Evolutionary conservation across 306 rosid species (phyloP).

Genomic region (Pyrus pyrifolia): DNA sequence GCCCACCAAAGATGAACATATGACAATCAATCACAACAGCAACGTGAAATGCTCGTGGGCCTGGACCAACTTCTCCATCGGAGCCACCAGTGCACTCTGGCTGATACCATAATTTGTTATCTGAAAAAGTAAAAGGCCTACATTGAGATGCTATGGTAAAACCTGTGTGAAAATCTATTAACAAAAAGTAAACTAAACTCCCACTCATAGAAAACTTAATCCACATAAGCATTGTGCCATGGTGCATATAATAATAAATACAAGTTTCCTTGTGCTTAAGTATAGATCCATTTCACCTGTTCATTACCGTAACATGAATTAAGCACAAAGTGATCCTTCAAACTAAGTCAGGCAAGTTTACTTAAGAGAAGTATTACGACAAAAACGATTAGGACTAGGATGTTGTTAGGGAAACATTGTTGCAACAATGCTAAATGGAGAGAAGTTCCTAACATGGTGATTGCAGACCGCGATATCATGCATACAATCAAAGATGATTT

Average conservation of each 20-base stretch:
- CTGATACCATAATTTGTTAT: constrained; percentile 67
- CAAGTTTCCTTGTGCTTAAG: not conserved
- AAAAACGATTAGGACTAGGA: not conserved
- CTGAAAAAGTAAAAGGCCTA: constrained; percentile 34
- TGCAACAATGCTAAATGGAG: not conserved
- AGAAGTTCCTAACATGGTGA: not conserved
- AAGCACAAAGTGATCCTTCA: not conserved
- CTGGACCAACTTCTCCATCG: constrained; percentile 77
- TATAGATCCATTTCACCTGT: not conserved
- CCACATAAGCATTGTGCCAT: not conserved
- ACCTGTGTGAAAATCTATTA: not conserved
- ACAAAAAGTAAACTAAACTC: not conserved
- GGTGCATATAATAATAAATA: not conserved
- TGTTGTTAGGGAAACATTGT: too few relatives aligned
- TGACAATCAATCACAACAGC: constrained; percentile 92
- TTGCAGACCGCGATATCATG: not conserved
- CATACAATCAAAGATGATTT: not conserved
- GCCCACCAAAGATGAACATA: constrained; percentile 97
- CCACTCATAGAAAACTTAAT: not conserved
- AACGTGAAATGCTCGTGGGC: constrained; percentile 85
- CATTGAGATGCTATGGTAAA: constrained; percentile 1
- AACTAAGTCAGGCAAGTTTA: not conserved
- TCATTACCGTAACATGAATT: not conserved
- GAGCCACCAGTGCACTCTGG: constrained; percentile 93
- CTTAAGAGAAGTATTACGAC: not conserved